Conservation (phyloP, 1,139 yeast genomes). For the Yamadazyma membranifaciens region DNA sequence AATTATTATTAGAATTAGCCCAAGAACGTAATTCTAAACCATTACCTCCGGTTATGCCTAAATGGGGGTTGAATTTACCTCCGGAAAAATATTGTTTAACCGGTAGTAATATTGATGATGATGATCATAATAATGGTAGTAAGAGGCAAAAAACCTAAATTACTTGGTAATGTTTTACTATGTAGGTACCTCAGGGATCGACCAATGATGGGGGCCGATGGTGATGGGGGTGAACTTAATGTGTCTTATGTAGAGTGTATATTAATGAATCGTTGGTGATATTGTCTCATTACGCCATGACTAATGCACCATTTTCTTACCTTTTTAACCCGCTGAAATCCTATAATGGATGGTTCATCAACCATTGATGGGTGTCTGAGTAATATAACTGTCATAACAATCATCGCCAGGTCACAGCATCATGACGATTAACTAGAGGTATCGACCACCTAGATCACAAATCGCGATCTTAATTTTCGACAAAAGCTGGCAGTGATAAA, state of each 20-base stretch:
- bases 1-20: conserved; percentile 83
- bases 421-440: no score
- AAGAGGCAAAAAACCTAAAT: conserved; percentile 11
- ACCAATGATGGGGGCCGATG: no score
- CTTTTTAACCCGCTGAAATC: no score
- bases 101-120: conserved; percentile 65
- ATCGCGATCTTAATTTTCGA: conserved; percentile 6
- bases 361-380: no score
- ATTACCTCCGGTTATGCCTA: conserved; percentile 87
- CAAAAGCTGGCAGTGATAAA: conserved; percentile 5
- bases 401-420: no score
- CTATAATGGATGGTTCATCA: no score
- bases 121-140: conserved; percentile 25
- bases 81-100: conserved; percentile 97
- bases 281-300: no score
- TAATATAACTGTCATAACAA: no score
- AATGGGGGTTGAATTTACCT: conserved; percentile 91
- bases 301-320: no score
- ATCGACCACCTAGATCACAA: background rate
- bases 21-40: conserved; percentile 87
- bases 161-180: no score
- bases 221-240: background rate
- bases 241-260: background rate
- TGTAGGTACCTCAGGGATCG: no score
- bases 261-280: background rate